Evolutionary conservation across 495 filamentous ascomycete species (phyloP), one percentile per base, ranked within the genome.

Genomic region (Podospora comata): DNA sequence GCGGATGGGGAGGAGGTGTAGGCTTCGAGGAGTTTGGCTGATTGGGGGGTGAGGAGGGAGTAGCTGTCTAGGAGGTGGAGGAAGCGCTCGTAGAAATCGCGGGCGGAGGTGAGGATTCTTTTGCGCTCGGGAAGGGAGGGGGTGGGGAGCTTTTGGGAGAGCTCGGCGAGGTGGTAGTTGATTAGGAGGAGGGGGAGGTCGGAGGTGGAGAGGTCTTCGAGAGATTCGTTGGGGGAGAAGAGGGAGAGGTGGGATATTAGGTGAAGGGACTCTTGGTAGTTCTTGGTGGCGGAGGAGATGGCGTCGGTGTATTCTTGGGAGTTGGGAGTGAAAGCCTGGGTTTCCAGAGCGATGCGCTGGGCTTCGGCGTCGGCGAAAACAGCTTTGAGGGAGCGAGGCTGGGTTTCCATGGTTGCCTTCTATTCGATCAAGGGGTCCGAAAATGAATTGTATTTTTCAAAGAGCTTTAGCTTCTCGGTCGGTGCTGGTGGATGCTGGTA

Each of bases 161-260:
- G 70, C 68, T 79, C 75, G 53, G 73, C 73, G 65, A 77, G 66
- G 72, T 73, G 76, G 69, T 66, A 74, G 69, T 73, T 70, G 59
- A 76, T 74, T 55, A 83, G 71, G 27, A 84, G 73, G 69, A 85
- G 97, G 85, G 90, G 91, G 57, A 99, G 77, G 78, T 95, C 88
- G n/a, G 83, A 84, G 13, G 93, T 94, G 13, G 91, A 83, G 32
- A 98, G 81, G 82, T 99, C 95, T 65, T 98, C 96, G 39, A 97
- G 78, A 2, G 86, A 84, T 76, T 99, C 95, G 77, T 99, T 98
- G 7, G 89, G 85, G 73, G 92, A 95, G 84, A 97, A 98, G 15
- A 98, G 77, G 0, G 91, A 90, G 63, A 94, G 79, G 57, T 86
- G 82, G 67, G 86, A 80, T 69, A 91, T 86, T 53, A 93, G 85